Evolutionary conservation across 345 rosid species (phyloP).

Genomic region (Gossypium turneri): DNA sequence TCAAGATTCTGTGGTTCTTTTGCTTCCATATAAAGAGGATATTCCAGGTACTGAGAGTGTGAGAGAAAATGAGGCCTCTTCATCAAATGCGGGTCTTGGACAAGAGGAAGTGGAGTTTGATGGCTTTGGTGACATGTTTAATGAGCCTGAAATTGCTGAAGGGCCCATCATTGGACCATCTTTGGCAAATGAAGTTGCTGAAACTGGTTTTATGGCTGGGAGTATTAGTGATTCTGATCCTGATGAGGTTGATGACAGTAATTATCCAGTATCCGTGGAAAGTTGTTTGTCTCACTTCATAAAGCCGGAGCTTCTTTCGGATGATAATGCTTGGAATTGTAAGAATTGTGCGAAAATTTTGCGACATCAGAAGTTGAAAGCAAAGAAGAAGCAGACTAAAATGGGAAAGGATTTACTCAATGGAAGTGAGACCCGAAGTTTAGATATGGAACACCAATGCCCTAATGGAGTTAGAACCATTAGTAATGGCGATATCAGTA

Average conservation of each 20-base stretch:
- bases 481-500: conserved; percentile 30
- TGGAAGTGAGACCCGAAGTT: conserved; percentile 31
- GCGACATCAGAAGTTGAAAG: conserved; percentile 36
- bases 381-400: conserved; percentile 38
- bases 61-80: conserved; percentile 49
- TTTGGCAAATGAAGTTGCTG: conserved; percentile 43
- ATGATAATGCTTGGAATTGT: conserved; percentile 97
- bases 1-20: conserved; percentile 59
- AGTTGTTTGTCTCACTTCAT: conserved; percentile 83
- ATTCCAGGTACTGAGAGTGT: conserved; percentile 23
- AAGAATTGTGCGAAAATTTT: conserved; percentile 70
- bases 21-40: conserved; percentile 77
- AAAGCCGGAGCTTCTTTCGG: conserved; percentile 74
- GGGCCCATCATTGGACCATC: conserved; percentile 63
- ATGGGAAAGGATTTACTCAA: conserved; percentile 14
- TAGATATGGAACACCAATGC: conserved; percentile 15
- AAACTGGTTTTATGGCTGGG: conserved; percentile 45
- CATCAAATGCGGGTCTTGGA: conserved; percentile 39
- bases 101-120: conserved; percentile 65
- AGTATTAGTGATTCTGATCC: conserved; percentile 87
- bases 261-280: conserved; percentile 85
- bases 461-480: conserved; percentile 23
- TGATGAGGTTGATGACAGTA: conserved; percentile 81
- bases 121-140: conserved; percentile 84
- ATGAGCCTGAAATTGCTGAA: conserved; percentile 64